Evolutionary conservation across 768 basidiomycete species (phyloP), one percentile per base, ranked within the genome.

Genomic region (Boletus edulis): DNA sequence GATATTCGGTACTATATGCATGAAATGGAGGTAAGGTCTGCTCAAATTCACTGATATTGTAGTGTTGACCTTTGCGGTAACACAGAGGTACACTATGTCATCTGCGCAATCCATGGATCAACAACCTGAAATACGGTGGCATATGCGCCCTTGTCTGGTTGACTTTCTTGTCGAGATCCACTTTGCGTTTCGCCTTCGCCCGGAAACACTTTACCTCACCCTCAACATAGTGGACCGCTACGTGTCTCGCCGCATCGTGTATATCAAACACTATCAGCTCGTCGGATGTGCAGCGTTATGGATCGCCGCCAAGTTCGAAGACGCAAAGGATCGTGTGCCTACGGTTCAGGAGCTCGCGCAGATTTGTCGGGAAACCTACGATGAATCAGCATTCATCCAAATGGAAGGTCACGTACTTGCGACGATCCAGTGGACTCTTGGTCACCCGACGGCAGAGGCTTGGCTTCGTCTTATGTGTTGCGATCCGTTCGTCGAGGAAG

Each of bases 281-380:
- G 96, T 98, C 53, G 97, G 97, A 18, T 99, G 97, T 67, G 94
- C 95, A 22, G 94, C 97, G 38, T 81, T 99, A 13, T 99, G 97
- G 97, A 98, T 98, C 62, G 97, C 97, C 15, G 91, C 96, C 60
- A 99, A 99, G 75, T 99, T 98, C 64, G 97, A 99, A 74, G 97
- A 99, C 67, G 91, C 94, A 22, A 98, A 99, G 73, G 96, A 98
- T 68, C 93, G 95, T 59, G 94, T 98, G 14, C 97, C 97, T 12
- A 91, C 94, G 1, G 91, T 98, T 7, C 87, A 92, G 67, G 95
- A 98, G 60, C 87, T 99, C 51, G 87, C 87, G 42, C 88, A 94
- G 67, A 94, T 97, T 71, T 98, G 97, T 76, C 93, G 89, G 66
- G 88, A 95, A 67, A 93, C 94, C 3, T 98, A 98, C 72, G 95